These are phyloP conservation scores for Parietaria judaica DNA, from an alignment of 306 rosid species.

Conservation along the genomic window DNA sequence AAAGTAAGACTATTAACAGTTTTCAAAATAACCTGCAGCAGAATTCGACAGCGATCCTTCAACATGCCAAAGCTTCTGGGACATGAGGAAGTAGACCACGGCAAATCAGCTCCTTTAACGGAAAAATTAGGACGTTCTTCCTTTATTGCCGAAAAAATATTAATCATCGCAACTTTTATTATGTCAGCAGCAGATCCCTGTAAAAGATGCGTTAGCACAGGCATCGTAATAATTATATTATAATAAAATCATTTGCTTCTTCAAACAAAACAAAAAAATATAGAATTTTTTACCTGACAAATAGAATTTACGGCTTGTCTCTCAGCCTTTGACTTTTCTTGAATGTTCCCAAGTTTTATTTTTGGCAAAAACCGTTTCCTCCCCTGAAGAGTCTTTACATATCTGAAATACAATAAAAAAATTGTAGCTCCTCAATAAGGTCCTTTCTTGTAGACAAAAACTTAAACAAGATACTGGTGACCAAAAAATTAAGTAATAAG, in stretches of 20 bases:
- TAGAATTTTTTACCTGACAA: conserved; percentile 58
- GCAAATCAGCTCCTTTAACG: conserved; percentile 19
- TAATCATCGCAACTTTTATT: conserved; percentile 84
- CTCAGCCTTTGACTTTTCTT: conserved; percentile 83
- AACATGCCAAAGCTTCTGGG: conserved; percentile 34
- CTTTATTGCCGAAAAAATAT: conserved; percentile 46
- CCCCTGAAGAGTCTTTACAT: conserved; percentile 71
- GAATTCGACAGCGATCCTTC: conserved; percentile 65
- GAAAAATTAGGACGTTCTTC: conserved; percentile 32
- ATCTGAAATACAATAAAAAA: conserved; percentile 41
- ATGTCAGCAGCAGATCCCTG: conserved; percentile 98
- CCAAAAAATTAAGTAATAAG: neutral
- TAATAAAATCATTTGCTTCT: neutral
- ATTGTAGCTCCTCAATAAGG: neutral
- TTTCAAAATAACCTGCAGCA: conserved; percentile 59
- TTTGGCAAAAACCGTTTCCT: conserved; percentile 85
- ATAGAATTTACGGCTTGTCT: conserved; percentile 97
- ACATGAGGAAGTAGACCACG: conserved; percentile 35
- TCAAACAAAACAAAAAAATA: conserved; percentile 12
- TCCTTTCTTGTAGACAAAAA: neutral
- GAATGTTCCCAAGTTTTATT: conserved; percentile 63
- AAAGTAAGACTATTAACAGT: neutral
- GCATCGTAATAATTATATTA: conserved; percentile 1
- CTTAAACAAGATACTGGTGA: neutral
- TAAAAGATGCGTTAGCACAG: conserved; percentile 19